A percentile compares a stretch with the other conserved stretches of the same genome.
Evolutionary conservation across 139 green algal genomes (phyloP).

Genomic region (Tetraselmis striata): DNA sequence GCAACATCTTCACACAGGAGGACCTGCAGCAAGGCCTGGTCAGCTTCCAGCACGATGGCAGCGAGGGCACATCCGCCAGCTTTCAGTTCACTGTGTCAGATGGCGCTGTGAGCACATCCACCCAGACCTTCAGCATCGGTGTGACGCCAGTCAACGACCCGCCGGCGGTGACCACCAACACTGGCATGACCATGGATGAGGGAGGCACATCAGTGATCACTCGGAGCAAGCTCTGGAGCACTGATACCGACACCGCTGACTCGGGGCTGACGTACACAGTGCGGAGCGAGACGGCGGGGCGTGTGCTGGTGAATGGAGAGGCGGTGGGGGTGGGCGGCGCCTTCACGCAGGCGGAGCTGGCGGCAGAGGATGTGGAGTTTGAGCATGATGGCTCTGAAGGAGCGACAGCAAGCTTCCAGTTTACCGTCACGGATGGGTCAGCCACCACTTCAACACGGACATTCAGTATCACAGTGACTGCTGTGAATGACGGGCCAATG

Average conservation of each 20-base stretch:
- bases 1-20: neutral
- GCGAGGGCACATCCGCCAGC: neutral
- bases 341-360: neutral
- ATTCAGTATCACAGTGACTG: neutral
- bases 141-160: neutral
- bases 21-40: neutral
- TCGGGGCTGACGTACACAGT: neutral
- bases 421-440: neutral
- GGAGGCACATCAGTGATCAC: neutral
- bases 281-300: neutral
- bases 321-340: neutral
- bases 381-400: neutral
- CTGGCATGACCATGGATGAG: neutral
- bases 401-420: neutral
- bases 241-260: neutral
- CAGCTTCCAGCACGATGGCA: neutral
- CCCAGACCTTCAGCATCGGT: neutral
- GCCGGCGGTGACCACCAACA: neutral
- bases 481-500: neutral
- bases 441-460: neutral
- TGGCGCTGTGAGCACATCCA: neutral
- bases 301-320: neutral
- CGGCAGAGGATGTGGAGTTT: neutral
- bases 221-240: neutral
- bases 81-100: neutral